Evolutionary conservation across 1,284 basidiomycete genomes (phyloP), one percentile per base, ranked within the genome.

Genomic region (Vanrija sp.): DNA sequence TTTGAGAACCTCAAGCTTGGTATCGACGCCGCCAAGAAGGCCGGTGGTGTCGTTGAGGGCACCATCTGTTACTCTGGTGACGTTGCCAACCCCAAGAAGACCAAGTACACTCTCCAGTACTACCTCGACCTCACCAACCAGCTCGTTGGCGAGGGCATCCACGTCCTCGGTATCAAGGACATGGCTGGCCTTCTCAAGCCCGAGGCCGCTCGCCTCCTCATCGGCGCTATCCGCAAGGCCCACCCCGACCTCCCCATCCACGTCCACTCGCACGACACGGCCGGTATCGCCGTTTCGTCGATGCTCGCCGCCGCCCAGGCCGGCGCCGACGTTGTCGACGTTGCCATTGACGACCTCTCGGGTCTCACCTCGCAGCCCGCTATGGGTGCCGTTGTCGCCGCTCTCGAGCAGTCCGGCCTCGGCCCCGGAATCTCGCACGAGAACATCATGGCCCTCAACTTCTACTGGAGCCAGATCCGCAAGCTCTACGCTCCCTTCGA

Each of bases 21-120:
- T 75, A 98, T 98, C 65, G 95, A 98, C 73, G 96, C 96, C 36
- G 96, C 96, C 62, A 98, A 98, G 85, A 97, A 96, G 78, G 96
- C 96, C 38, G 96, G 96, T 55, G 96, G 96, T 83, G 96, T 99
- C 49, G 86, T 87, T 56, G 93, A 98, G 76, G 96, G 90, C 45
- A 94, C 93, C 60, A 93, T 99, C 68, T 99, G 96, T 81, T 99
- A 99, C 82, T 95, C 91, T 64, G 96, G 96, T 63, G 96, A 99
- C 75, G 89, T 97, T 48, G 95, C 93, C 49, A 89, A 85, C 79
- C 87, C 91, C 54, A 93, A 88, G 77, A 92, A 94, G 80, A 93
- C 83, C 65, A 99, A 99, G 80, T 99, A 99, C 80, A 98, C 95
- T 23, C 82, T 99, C 50, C 80, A 97, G 72, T 99, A 99, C 81